Base-by-base conservation (phyloP, 2,329 filamentous ascomycete species). In the Pseudopyrenochaeta lycopersici region DNA sequence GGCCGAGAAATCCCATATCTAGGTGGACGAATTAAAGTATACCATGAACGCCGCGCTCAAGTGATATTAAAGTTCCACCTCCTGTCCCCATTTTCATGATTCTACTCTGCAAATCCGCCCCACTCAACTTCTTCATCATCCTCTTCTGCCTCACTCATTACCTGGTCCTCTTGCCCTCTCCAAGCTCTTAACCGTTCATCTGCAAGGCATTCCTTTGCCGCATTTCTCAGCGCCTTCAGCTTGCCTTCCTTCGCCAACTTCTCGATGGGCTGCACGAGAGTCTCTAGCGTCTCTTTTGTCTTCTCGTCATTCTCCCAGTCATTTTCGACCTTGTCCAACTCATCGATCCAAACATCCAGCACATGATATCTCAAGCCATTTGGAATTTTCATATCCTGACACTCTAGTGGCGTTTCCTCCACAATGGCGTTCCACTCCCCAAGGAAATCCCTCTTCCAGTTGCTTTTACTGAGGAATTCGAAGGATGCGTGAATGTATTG, bases 271-370 rank as follows among this genome's bases (percentile, higher is more conserved):
- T 75, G 74, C 21, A 87, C 78, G 46, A 91, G 58, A 29, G 68
- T 72, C 50, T 82, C 77, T 20, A 89, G 66, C 33, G 70, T 72
- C 41, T 64, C 61, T 31, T 60, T 62, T 35, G 75, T 68, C 31
- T 84, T 80, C 7, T 58, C 66, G 47, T 87, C 85, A 30, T 39
- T 17, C 14, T 36, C 36, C 18, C 18, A 39, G 18, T 21, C 18
- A 10, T 12, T 18, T 20, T 20, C 17, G 21, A 87, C 85, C 70
- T 88, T 88, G 76, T 93, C 90, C 66, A 93, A 76, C 82, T 97
- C 93, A 74, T 98, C 95, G 7, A 96, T 84, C 86, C 90, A 98
- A 48, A 98, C 84, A 78, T 99, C 95, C 59, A 96, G 76, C 12
- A 93, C 85, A 77, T 99, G 95, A 75, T 96, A 88, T 58, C 92